Evolutionary conservation across 2,329 filamentous ascomycete species (phyloP), one percentile per base, ranked within the genome.

Genomic region (Phoma sp.): DNA sequence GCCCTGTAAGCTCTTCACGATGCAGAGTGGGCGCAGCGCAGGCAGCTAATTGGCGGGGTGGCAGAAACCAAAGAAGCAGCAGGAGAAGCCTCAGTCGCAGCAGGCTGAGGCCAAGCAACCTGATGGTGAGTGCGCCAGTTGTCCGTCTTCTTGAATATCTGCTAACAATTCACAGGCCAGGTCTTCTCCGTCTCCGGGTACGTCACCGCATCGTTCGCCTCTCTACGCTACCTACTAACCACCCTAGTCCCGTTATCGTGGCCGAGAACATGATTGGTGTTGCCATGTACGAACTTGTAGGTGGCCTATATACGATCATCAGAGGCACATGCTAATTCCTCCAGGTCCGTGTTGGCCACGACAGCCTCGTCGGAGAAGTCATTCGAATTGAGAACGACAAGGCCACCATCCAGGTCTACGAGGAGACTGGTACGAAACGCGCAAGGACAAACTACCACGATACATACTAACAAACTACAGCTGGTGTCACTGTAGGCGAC

Each of bases 181-280:
- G 85, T 91, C 79, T 91, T 87, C 80, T 91, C 88, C 61, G 81
- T 91, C 68, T 90, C 88, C 48, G 84, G 82, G 82, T 84, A 77
- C 63, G 79, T 71, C 66, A 49, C 57, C 49, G 45, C 54, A 48
- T 36, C 49, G 43, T 62, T 36, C 46, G 43, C 62, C 51, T 36
- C 50, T 41, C 38, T 39, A 49, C 55, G 47, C 33, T 55, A 51
- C 50, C 55, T 68, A 66, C 70, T 76, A 58, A 76, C 58, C 53
- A 31, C 27, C 8, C 13, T 39, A 80, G 91, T 67, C 95, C 95
- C 74, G 95, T 99, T 83, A 89, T 99, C 71, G 86, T 99, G 69
- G 95, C 94, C 76, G 94, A 98, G 82, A 88, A 97, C 80, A 96
- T 99, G 93, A 92, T 94, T 74, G 95, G 95, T 78, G 95, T 95